Evolutionary conservation across 306 rosid genomes (phyloP), one percentile per base, ranked within the genome.

Genomic region (Lupinus albus): DNA sequence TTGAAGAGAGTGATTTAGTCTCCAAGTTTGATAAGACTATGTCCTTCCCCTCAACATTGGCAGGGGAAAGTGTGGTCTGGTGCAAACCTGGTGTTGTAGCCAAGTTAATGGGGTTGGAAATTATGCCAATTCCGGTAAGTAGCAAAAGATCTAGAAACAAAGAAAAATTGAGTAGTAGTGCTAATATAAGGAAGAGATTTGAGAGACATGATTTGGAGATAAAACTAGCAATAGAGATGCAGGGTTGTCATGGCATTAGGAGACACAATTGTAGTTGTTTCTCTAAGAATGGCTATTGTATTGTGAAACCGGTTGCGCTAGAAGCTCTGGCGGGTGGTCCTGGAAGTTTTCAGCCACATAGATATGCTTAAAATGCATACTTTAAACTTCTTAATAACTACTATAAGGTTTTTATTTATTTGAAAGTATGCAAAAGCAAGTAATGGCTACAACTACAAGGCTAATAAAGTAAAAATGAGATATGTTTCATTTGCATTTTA

Each of bases 101-200:
- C 7, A 89, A 86, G 79, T 74, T 93, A 36, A 93, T 93, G 98
- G 98, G 98, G 47, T 74, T 93, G 75, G 97, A 93, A 15, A 95
- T 91, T 28, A 72, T 93, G 74, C 98, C 97, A 1, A 78, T 80
- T 55, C 89, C 91, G 0, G 61, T 84, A 5, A 33, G 53, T 16
- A 51, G 79, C 28, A 72, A 41, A 57, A 75, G 65, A 72, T 62
- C 17, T 21, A 63, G 48, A n/a, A 72, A 13, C 3, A 79, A 64
- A 65, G 82, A 83, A 10, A 89, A 42, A 77, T 16, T 80, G 33
- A 64, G 28, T 56, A 64, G 39, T 52, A 36, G 53, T 38, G 51
- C 39, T 15, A 20, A 25, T 25, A 74, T 76, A 35, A 82, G 81
- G 65, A 86, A 77, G 52, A 80, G 76, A 57, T 83, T 79, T 45